These are phyloP conservation scores for Ascoidea rubescens DNA, from an alignment of 805 yeast species.

Conservation along the genomic window DNA sequence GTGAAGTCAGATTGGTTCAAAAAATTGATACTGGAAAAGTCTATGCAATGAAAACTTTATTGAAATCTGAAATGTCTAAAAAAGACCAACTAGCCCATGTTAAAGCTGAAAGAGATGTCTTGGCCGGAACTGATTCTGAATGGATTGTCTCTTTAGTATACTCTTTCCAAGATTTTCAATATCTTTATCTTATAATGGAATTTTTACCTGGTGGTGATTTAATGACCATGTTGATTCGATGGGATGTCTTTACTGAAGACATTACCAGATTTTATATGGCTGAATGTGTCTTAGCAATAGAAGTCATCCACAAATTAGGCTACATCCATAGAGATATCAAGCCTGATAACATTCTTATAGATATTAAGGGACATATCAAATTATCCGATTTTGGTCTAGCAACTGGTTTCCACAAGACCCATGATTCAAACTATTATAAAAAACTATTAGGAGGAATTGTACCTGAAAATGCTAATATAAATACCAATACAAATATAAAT, in stretches of 20 bases:
- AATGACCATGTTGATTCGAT: constrained; percentile 91
- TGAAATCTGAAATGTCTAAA: constrained; percentile 86
- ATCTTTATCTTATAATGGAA: constrained; percentile 85
- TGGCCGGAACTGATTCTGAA: constrained; percentile 84
- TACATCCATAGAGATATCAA: constrained; percentile 95
- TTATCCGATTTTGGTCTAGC: constrained; percentile 67
- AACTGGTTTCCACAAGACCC: constrained; percentile 89
- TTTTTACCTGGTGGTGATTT: constrained; percentile 84
- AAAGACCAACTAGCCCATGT: constrained; percentile 93
- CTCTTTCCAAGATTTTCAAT: constrained; percentile 62
- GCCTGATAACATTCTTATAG: constrained; percentile 89
- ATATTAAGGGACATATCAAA: constrained; percentile 59
- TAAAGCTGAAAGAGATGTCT: constrained; percentile 89
- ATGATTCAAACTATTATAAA: constrained; percentile 76
- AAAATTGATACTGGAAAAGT: constrained; percentile 89
- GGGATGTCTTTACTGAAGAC: constrained; percentile 90
- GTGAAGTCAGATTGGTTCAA: constrained; percentile 91
- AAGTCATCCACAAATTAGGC: constrained; percentile 84
- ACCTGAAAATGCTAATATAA: constrained; percentile 13
- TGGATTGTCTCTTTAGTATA: constrained; percentile 76
- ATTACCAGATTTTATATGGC: constrained; percentile 91
- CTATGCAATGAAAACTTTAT: constrained; percentile 86
- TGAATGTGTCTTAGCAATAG: constrained; percentile 89
- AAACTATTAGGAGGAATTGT: constrained; percentile 56
- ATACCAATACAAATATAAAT: constrained; percentile 1